Base-by-base conservation (phyloP, 179 eudicot species). In the Beta corolliflora region DNA sequence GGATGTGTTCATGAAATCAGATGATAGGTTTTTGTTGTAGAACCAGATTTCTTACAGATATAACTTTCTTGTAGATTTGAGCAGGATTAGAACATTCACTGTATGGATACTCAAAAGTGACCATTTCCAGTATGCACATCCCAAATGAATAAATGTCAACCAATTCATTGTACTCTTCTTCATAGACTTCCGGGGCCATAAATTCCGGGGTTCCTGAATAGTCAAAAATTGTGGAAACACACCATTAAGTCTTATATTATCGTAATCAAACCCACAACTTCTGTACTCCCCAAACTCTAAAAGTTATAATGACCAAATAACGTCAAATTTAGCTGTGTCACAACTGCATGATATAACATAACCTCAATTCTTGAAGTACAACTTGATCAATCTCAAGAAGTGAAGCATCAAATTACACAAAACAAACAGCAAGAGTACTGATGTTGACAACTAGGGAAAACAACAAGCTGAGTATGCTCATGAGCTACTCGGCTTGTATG, bases 161-260 rank as follows among this genome's bases (percentile, higher is more conserved):
- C 69, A 87, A 76, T 71, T 85, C 89, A 81, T 87, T 87, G 84
- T 87, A 87, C 67, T 85, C 88, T 70, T 89, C 91, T 73, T 84
- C 88, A 77, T 89, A 89, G 9, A 89, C 91, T 85, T 89, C 91
- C 3, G 91, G 91, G 58, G 91, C 91, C 91, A 89, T 89, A 75
- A 89, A 89, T 56, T 89, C 91, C 54, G 91, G 91, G 44, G 91
- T 89, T 41, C 91, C 91, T 89, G 72, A 80, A 79, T 36, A 65
- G 31, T 41, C 31, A 46, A 74, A 66, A 48, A 69, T 53, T 71
- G 14, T 60, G 25, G 25, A 75, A 23, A 59, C 8, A 36, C 15
- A 60, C 58, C 78, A 71, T 69, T 65, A 66, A 64, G 71, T 36
- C 25, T 60, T 63, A 60, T 41, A 58, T 5, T 46, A 13, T 15